phyloP scores from a whole-genome alignment of 2,329 filamentous ascomycete species.

The Penicillium sp. region DNA sequence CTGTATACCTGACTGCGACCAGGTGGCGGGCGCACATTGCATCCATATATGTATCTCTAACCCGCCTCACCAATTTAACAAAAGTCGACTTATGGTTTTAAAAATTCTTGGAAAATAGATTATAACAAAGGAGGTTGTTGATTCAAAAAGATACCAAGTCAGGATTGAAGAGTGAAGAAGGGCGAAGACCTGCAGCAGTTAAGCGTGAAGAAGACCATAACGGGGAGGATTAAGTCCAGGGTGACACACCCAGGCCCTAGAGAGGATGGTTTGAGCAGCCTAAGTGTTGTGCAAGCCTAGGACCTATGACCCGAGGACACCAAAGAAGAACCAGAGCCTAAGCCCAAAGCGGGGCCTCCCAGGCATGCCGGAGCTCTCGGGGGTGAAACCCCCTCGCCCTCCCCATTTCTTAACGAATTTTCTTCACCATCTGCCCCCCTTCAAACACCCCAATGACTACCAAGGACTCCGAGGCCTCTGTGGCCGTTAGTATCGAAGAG shows the following conservation, averaged over 20 bases:
- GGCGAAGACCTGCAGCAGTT: too few relatives aligned
- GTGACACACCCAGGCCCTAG: background rate
- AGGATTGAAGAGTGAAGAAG: too few relatives aligned
- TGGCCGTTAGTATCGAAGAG: slow-evolving; percentile 62
- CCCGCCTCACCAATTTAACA: too few relatives aligned
- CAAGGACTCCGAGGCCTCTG: slow-evolving; percentile 36
- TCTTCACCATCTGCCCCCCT: slow-evolving; percentile 21
- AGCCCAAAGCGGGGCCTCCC: slow-evolving; percentile 25
- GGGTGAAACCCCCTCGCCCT: background rate
- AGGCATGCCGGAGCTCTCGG: background rate
- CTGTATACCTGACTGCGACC: too few relatives aligned
- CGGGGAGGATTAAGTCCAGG: too few relatives aligned
- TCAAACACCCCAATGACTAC: slow-evolving; percentile 38
- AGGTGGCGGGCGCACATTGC: too few relatives aligned
- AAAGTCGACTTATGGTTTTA: too few relatives aligned
- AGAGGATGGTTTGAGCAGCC: background rate
- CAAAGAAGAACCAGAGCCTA: slow-evolving; percentile 10
- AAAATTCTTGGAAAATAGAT: too few relatives aligned
- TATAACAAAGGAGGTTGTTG: too few relatives aligned
- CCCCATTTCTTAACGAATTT: slow-evolving; percentile 11
- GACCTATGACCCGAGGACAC: background rate
- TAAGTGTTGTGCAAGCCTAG: background rate
- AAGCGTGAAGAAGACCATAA: too few relatives aligned
- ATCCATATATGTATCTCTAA: too few relatives aligned
- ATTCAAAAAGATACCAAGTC: too few relatives aligned